phyloP scores from a whole-genome alignment of 2,329 filamentous ascomycete genomes.

The Magnaporthales sp. region DNA sequence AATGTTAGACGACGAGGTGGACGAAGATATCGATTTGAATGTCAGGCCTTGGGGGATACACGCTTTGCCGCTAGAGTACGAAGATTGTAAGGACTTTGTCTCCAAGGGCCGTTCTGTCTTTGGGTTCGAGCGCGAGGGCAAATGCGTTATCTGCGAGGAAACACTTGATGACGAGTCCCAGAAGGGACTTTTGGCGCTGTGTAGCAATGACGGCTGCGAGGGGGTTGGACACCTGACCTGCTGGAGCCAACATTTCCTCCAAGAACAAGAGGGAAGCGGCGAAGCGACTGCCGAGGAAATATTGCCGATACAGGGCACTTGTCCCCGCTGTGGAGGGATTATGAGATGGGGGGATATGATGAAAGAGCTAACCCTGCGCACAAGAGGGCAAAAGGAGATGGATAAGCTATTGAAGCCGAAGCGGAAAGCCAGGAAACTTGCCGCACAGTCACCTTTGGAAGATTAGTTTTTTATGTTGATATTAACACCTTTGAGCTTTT shows the following conservation, averaged over 20 bases:
- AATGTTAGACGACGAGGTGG: conserved; percentile 6
- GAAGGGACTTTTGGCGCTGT: conserved; percentile 47
- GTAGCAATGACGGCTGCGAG: conserved; percentile 43
- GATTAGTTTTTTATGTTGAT: neutral
- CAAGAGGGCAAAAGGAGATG: conserved; percentile 61
- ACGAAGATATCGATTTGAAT: neutral
- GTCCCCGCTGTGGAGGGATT: conserved; percentile 57
- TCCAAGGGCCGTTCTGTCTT: conserved; percentile 46
- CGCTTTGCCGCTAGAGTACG: conserved; percentile 46
- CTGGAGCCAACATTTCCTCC: conserved; percentile 45
- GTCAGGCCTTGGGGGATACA: conserved; percentile 39
- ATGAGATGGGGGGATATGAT: conserved; percentile 71
- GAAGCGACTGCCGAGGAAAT: conserved; percentile 27
- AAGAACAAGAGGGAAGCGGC: conserved; percentile 14
- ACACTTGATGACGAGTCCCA: conserved; percentile 30
- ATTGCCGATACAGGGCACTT: conserved; percentile 60
- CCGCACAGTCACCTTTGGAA: neutral
- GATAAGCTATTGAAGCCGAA: conserved; percentile 55
- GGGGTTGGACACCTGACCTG: conserved; percentile 52
- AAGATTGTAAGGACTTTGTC: conserved; percentile 41
- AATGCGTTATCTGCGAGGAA: conserved; percentile 43
- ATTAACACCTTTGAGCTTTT: neutral
- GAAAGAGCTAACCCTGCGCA: conserved; percentile 70
- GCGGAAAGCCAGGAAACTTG: conserved; percentile 14
- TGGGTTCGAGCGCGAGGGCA: conserved; percentile 45